These are phyloP conservation scores for Fimicolochytrium jonesii DNA, from an alignment of 192 early-diverging fungal genomes.

Conservation along the genomic window DNA sequence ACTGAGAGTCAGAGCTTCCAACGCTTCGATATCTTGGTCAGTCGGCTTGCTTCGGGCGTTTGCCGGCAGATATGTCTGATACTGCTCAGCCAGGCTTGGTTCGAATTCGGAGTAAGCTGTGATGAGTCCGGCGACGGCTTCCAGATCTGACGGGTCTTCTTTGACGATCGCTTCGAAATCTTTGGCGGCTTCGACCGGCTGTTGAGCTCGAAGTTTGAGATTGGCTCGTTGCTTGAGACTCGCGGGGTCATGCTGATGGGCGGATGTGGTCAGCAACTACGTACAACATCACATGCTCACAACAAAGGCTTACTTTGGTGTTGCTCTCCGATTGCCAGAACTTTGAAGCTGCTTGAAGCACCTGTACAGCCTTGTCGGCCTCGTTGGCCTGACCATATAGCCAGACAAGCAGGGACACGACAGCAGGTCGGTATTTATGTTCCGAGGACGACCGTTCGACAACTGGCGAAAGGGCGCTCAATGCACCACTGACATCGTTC, in stretches of 20 bases:
- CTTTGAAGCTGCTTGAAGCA: constrained; percentile 53
- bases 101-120: constrained; percentile 61
- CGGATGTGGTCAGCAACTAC: not conserved
- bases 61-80: constrained; percentile 34
- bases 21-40: constrained; percentile 47
- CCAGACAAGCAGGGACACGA: constrained; percentile 69
- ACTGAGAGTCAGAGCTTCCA: constrained; percentile 31
- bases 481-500: constrained; percentile 44
- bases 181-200: constrained; percentile 57
- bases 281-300: not conserved
- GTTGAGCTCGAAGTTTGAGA: constrained; percentile 60
- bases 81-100: constrained; percentile 58
- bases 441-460: not conserved
- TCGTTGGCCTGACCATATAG: constrained; percentile 63
- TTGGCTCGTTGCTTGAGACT: constrained; percentile 62
- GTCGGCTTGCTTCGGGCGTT: not conserved
- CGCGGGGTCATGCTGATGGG: constrained; percentile 15
- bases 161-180: constrained; percentile 69
- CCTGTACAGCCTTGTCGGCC: constrained; percentile 51
- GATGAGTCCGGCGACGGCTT: constrained; percentile 64
- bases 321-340: constrained; percentile 42
- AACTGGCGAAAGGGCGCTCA: constrained; percentile 22
- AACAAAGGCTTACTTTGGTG: not conserved
- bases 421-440: constrained; percentile 46
- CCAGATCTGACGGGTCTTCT: constrained; percentile 57